Percentiles rank a stretch among this genome's conserved stretches.
Conservation (phyloP, 176 grass and related monocot genomes). For the Melocanna baccifera region DNA sequence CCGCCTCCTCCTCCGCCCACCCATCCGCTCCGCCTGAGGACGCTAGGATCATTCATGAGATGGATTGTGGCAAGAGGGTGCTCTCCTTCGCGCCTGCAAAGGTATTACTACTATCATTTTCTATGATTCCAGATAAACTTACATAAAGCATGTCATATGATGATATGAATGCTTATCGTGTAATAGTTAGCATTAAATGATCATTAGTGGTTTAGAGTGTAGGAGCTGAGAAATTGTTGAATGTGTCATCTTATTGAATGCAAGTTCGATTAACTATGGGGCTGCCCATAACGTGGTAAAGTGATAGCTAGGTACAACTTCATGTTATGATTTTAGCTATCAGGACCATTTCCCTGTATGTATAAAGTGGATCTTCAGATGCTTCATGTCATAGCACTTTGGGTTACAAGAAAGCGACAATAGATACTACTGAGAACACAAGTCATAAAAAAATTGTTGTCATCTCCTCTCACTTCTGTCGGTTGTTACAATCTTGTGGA, state of each 20-base stretch:
- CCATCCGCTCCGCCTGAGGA: too few relatives aligned
- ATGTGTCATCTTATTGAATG: background rate
- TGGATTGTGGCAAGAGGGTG: conserved; percentile 53
- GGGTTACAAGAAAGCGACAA: conserved; percentile 48
- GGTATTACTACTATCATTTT: conserved; percentile 40
- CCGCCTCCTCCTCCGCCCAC: too few relatives aligned
- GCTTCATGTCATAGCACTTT: background rate
- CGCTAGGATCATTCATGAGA: conserved; percentile 68
- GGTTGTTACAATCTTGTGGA: conserved; percentile 57
- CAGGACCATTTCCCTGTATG: background rate
- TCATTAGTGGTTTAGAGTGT: background rate
- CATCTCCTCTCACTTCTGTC: conserved; percentile 77
- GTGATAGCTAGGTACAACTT: background rate
- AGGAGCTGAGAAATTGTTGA: background rate
- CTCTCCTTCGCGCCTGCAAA: conserved; percentile 59
- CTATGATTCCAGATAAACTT: background rate
- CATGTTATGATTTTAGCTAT: background rate
- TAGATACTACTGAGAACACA: conserved; percentile 32
- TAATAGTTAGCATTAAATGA: background rate
- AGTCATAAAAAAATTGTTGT: conserved; percentile 46
- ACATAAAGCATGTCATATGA: background rate
- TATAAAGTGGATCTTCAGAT: background rate
- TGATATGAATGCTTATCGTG: background rate
- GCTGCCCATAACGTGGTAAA: background rate
- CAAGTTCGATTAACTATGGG: background rate